Base-by-base conservation (phyloP, 2,329 filamentous ascomycete genomes). In the Myriosclerotinia curreyana region DNA sequence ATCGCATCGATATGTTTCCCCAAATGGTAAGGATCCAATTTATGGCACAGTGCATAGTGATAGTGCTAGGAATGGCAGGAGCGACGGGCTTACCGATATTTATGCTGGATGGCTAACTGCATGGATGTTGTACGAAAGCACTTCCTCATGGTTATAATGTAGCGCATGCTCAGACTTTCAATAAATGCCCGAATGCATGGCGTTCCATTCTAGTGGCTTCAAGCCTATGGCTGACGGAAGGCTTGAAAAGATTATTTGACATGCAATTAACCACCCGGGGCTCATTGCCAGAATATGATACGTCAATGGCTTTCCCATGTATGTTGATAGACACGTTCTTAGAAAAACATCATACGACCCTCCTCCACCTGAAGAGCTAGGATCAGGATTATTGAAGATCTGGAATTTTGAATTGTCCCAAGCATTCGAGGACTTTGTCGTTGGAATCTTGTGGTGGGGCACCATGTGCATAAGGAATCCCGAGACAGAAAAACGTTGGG, bases 31-130 rank as follows among this genome's bases (percentile, higher is more conserved):
- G 15, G n/a, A 25, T 46, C 44, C 12, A 17, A 20, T 25, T 48
- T 25, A 48, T 7, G 25, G 20, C 4, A 9, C 54, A 48, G 28
- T 25, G 25, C 40, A 56, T 56, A 25, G 2, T 36, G 5, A 25
- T 20, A 36, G 28, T 34, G n/a, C 42, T 12, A 38, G 40, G 9
- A 56, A 31, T 15, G 31, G 31, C 14, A 25, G 42, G 55, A 12
- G 31, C 20, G n/a, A 48, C n/a, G 25, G 54, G n/a, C 11, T 56
- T 56, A 17, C 40, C 31, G 42, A 38, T 25, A 48, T 38, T n/a
- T 36, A 25, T 59, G 44, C 20, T 59, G 14, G n/a, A 25, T 48
- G 55, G 55, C 55, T 25, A 20, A 36, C 28, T 38, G 42, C 55
- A 48, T 48, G 14, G 15, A 49, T 38, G n/a, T 59, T 48, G 28